Conservation (phyloP, 2,329 filamentous ascomycete genomes). For the Colletotrichum sp. region DNA sequence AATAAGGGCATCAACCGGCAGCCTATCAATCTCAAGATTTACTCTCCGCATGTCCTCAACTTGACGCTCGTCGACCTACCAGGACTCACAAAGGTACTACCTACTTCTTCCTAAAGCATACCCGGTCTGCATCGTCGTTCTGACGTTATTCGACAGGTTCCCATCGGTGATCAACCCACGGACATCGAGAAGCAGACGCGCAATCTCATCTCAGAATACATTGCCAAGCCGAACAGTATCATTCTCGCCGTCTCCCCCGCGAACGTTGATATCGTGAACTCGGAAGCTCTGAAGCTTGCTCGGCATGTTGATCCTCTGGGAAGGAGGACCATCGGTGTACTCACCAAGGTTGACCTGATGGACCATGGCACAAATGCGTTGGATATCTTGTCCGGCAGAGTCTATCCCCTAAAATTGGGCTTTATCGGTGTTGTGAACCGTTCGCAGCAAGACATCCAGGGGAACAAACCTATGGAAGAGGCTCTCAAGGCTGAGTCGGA, state of each 20-base stretch:
- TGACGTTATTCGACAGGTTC: conserved; percentile 63
- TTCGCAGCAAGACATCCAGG: conserved; percentile 97
- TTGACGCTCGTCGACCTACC: conserved; percentile 95
- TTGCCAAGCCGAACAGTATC: conserved; percentile 98
- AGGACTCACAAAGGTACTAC: conserved; percentile 84
- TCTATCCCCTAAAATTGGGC: conserved; percentile 95
- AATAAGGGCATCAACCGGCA: conserved; percentile 99
- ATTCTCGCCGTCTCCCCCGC: conserved; percentile 95
- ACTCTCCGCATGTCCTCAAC: conserved; percentile 95
- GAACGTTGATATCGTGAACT: conserved; percentile 98
- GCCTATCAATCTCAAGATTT: conserved; percentile 98
- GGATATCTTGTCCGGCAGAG: conserved; percentile 95
- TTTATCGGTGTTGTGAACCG: conserved; percentile 99
- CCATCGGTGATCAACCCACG: conserved; percentile 94
- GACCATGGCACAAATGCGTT: conserved; percentile 98
- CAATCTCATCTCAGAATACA: conserved; percentile 96
- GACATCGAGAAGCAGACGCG: conserved; percentile 99
- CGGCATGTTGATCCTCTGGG: conserved; percentile 96
- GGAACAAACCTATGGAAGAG: conserved; percentile 92
- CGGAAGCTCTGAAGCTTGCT: conserved; percentile 94
- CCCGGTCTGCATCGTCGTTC: neutral
- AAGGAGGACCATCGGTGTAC: conserved; percentile 91
- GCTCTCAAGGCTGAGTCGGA: conserved; percentile 89
- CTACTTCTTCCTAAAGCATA: neutral
- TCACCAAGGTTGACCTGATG: conserved; percentile 98